phyloP scores from a whole-genome alignment of 805 yeast species.

The Kodamaea lidongshanica region DNA sequence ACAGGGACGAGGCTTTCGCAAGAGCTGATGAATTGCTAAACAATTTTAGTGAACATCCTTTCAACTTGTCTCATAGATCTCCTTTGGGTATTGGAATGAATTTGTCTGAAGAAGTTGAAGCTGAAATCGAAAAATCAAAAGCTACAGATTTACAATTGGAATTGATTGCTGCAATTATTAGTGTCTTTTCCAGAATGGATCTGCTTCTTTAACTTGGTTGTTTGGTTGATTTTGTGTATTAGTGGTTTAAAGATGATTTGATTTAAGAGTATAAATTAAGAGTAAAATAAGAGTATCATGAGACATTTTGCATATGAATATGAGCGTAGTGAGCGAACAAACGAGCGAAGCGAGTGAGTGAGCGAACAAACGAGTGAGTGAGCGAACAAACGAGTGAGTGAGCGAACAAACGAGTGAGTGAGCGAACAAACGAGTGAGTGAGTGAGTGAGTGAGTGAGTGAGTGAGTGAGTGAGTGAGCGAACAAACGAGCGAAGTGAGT shows the following conservation, averaged over 20 bases:
- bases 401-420: too few relatives aligned
- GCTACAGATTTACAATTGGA: constrained; percentile 67
- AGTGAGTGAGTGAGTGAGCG: too few relatives aligned
- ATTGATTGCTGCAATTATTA: constrained; percentile 85
- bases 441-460: too few relatives aligned
- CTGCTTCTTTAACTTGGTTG: constrained; percentile 71
- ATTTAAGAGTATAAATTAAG: constrained; percentile 2
- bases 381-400: too few relatives aligned
- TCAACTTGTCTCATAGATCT: constrained; percentile 47
- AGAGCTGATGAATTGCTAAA: constrained; percentile 88
- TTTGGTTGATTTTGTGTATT: neutral
- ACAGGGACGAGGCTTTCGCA: constrained; percentile 84
- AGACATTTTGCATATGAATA: neutral
- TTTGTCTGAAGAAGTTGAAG: constrained; percentile 48
- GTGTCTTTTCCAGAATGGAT: constrained; percentile 90
- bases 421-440: too few relatives aligned
- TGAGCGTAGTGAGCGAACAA: neutral
- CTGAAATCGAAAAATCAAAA: constrained; percentile 46
- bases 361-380: too few relatives aligned
- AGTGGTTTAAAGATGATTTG: neutral
- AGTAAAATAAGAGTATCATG: neutral
- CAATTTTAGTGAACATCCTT: constrained; percentile 84
- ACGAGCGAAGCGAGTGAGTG: too few relatives aligned
- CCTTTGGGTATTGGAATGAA: constrained; percentile 69
- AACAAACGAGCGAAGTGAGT: too few relatives aligned